Conservation (phyloP, 2,329 filamentous ascomycete genomes). For the Hypoxylon sp. region DNA sequence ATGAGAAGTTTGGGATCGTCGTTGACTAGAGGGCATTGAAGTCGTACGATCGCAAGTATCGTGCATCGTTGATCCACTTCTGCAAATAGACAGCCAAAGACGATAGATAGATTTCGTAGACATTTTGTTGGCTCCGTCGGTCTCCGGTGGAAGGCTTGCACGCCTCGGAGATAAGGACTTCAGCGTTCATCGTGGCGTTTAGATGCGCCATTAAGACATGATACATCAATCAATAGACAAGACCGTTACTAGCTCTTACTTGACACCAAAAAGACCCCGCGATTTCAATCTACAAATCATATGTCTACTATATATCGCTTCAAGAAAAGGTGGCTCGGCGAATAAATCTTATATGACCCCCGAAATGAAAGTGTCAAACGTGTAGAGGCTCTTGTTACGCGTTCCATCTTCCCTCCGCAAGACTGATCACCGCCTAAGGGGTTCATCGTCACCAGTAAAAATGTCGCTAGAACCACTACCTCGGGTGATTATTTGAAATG, state of each 20-base stretch:
- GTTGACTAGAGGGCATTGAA: not conserved
- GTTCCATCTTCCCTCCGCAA: too few species aligned
- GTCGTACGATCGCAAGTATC: not conserved
- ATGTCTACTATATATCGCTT: not conserved
- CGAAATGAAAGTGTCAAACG: not conserved
- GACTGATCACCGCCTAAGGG: too few species aligned
- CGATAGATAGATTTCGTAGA: not conserved
- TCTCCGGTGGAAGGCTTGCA: constrained; percentile 11
- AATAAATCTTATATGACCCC: not conserved
- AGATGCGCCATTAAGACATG: not conserved
- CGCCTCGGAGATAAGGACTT: not conserved
- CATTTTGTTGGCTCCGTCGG: constrained; percentile 12
- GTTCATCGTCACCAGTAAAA: not conserved
- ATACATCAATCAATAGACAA: constrained; percentile 5
- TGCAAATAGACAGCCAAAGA: not conserved
- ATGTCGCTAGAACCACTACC: not conserved
- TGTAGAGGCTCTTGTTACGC: not conserved
- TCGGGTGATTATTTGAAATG: not conserved
- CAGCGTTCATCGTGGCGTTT: not conserved
- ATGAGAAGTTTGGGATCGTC: constrained; percentile 56
- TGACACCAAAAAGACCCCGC: not conserved
- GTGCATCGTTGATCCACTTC: not conserved
- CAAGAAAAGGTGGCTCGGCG: not conserved
- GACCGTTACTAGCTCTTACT: not conserved
- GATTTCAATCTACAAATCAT: not conserved